Evolutionary conservation across 2,329 filamentous ascomycete genomes (phyloP), one percentile per base, ranked within the genome.

Genomic region (Ceratocystis cubensis): DNA sequence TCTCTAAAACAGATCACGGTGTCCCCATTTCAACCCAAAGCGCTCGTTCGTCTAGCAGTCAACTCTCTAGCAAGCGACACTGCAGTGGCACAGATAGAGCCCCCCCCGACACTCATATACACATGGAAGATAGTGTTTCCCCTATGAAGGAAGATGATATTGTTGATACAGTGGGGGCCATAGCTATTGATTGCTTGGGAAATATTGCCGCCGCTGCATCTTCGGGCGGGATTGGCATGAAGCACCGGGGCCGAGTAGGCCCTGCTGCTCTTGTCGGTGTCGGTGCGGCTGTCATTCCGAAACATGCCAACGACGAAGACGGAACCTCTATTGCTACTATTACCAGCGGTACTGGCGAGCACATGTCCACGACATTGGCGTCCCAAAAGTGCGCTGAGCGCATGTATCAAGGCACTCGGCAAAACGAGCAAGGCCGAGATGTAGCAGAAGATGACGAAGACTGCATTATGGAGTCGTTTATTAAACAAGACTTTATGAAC

Each of bases 191-290:
- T 72, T 82, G 83, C 63, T 84, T 82, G 71, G 94, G 94, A 17
- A 87, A 88, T 67, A 96, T 99, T 73, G 93, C 95, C 3, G 94
- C 93, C 3, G 94, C 88, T 17, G 96, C 94, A 1, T 99, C 94
- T 1, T 99, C 95, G 17, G 94, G 94, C 5, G 94, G 94, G 1
- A 99, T 99, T 73, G 93, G 94, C 33, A 96, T 99, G 93, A 99
- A 99, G 74, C 92, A 96, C 75, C 85, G 86, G 68, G 95, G 94
- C 5, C 88, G 94, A 45, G 83, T 96, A 69, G 95, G 94, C 0
- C 94, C 94, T 41, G 95, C 94, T 44, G 94, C 94, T 22, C 81
- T 99, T 17, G 89, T 97, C 15, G 93, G 94, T 6, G 85, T 97
- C 65, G 94, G 94, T 66, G 93, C 91, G 22, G 88, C 90, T 45